Evolutionary conservation across 1,284 basidiomycete genomes (phyloP), one percentile per base, ranked within the genome.

Genomic region (Apiotrichum mycotoxinovorans): DNA sequence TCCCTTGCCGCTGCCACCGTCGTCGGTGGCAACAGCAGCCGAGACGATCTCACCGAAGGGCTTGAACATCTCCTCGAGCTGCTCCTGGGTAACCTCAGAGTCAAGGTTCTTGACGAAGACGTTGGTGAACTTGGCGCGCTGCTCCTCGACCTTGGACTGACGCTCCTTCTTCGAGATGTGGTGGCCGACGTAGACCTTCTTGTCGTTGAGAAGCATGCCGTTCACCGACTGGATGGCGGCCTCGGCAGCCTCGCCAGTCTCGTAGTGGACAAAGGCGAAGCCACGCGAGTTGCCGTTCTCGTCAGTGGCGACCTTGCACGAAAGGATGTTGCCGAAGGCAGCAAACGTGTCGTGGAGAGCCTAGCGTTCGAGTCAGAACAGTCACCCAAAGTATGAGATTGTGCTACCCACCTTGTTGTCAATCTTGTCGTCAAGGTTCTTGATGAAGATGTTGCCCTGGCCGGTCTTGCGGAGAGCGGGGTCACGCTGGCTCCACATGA

Each of bases 401-500:
- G 18, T n/a, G 4, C 34, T 22, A 72, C 73, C 52, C 55, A 88
- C 88, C 87, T 99, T 99, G 85, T 98, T 98, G 82, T 99, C 96
- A 70, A 99, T 99, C 63, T 84, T 84, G 79, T 96, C 91, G 77
- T 98, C 96, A 67, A 99, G 82, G 82, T 98, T 98, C 83, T 98
- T 99, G 83, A 99, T 98, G 82, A 99, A 99, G 76, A 99, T 95
- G 80, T 98, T 99, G 79, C 96, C 96, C 81, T 97, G 93, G 66
- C 94, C 94, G 66, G 94, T 98, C 85, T 98, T 98, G 80, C 96
- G 92, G 73, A 98, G 86, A 69, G 92, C 91, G 62, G 96, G 96
- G 82, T 98, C 96, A 78, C 96, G 91, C 85, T 98, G 95, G 73
- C 94, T 98, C 94, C 96, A 98, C 96, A 99, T 99, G 83, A 99